Evolutionary conservation across 2,329 filamentous ascomycete genomes (phyloP).

Genomic region (Pseudogymnoascus sp.): DNA sequence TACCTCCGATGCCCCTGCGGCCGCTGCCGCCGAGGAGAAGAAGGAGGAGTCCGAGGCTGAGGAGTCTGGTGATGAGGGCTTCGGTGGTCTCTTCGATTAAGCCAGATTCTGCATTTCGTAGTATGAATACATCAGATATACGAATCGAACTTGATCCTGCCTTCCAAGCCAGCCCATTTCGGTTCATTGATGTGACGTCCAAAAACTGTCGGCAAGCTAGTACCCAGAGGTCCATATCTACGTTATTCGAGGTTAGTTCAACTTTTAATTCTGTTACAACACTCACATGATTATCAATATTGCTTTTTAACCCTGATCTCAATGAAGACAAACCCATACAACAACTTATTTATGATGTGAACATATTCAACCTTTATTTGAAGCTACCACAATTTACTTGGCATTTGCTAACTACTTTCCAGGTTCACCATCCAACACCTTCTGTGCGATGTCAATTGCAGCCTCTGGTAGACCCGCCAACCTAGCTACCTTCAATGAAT

Average conservation of each 20-base stretch:
- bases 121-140: not conserved
- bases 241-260: conserved; percentile 15
- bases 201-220: not conserved
- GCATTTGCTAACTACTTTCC: not conserved
- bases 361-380: conserved; percentile 10
- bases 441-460: conserved; percentile 57
- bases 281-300: conserved; percentile 28
- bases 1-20: conserved; percentile 41
- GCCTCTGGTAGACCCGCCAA: conserved; percentile 72
- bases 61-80: conserved; percentile 53
- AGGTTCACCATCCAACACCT: conserved; percentile 16
- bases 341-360: conserved; percentile 28
- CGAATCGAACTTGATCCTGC: not conserved
- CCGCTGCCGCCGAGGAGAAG: conserved; percentile 47
- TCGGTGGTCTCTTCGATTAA: conserved; percentile 73
- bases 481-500: conserved; percentile 89
- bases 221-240: not conserved
- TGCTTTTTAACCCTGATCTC: conserved; percentile 34
- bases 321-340: conserved; percentile 31
- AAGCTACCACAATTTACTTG: conserved; percentile 16
- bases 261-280: conserved; percentile 10
- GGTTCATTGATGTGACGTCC: conserved; percentile 1
- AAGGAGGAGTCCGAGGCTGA: conserved; percentile 60
- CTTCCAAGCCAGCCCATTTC: not conserved
- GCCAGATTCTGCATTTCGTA: conserved; percentile 1